Evolutionary conservation across 805 yeast genomes (phyloP), one percentile per base, ranked within the genome.

Genomic region (Metschnikowia amazonensis): DNA sequence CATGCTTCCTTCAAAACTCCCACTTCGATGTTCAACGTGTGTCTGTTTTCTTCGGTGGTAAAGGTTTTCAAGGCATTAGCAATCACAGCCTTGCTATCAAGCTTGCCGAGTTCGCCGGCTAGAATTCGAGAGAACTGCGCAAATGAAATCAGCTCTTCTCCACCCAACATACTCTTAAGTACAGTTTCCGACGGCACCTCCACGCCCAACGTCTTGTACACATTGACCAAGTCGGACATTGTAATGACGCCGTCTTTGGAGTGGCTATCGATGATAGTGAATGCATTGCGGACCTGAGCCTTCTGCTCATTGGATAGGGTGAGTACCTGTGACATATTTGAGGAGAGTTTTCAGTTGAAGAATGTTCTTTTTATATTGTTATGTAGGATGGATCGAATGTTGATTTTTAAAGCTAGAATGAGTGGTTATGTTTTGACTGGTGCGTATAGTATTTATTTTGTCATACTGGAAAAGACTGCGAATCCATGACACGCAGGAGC

Each of bases 181-280:
- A 76, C 72, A 0, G 65, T 64, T 9, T 74, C 75, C 3, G 65
- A 57, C 2, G 75, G 76, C 8, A 65, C 59, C 2, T 65, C 66
- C 38, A 77, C 73, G 1, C 83, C 86, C 13, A 84, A 52, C 9
- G 77, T 75, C 33, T 74, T 67, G 50, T 80, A 74, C 14, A 83
- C 70, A 18, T 75, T 70, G 31, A 65, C 68, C 44, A 90, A 57
- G 62, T 86, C 94, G 1, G 69, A 61, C 25, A 63, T 58, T 1
- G 84, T 67, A 35, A 86, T 80, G 4, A 63, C 59, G 1, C 89
- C 88, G 57, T 89, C 95, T 21, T 84, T 81, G 49, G 73, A 64
- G 32, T 90, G 92, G 30, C 84, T 84, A 59, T 90, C 97, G 6
- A 90, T 79, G 54, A 87, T 63, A 24, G 86, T 80, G 62, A 89